Evolutionary conservation across 306 rosid genomes (phyloP).

Genomic region (Arachis hypogaea): DNA sequence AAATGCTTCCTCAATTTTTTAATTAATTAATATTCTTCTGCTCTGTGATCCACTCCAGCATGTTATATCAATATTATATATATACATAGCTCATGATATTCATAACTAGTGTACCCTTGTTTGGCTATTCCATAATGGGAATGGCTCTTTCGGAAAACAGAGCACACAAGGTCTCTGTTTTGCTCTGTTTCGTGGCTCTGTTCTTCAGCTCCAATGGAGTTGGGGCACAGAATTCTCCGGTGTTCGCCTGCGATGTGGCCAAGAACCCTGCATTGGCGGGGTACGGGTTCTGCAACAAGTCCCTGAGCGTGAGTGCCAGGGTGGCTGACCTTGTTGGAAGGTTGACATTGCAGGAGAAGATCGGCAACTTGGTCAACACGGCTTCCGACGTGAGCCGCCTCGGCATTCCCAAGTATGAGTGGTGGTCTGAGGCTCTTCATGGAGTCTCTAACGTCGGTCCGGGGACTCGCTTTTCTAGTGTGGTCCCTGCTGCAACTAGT

Average conservation of each 20-base stretch:
- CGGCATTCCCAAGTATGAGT: constrained; percentile 56
- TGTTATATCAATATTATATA: constrained; percentile 5
- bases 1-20: background rate
- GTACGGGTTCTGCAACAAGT: constrained; percentile 61
- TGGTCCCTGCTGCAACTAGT: constrained; percentile 49
- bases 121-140: constrained; percentile 13
- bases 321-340: constrained; percentile 50
- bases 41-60: background rate
- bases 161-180: constrained; percentile 52
- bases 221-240: constrained; percentile 50
- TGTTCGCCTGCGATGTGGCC: constrained; percentile 66
- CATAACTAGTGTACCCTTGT: constrained; percentile 29
- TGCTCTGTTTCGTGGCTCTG: constrained; percentile 36
- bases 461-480: constrained; percentile 41
- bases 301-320: constrained; percentile 42
- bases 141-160: constrained; percentile 55
- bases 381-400: constrained; percentile 66
- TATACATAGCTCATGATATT: constrained; percentile 18
- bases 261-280: constrained; percentile 45
- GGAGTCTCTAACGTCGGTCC: constrained; percentile 53
- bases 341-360: constrained; percentile 54
- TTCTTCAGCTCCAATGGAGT: constrained; percentile 33
- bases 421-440: constrained; percentile 68
- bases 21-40: background rate
- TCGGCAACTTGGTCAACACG: constrained; percentile 46